Evolutionary conservation across 2,329 filamentous ascomycete species (phyloP), one percentile per base, ranked within the genome.

Genomic region (Ramichloridium luteum): DNA sequence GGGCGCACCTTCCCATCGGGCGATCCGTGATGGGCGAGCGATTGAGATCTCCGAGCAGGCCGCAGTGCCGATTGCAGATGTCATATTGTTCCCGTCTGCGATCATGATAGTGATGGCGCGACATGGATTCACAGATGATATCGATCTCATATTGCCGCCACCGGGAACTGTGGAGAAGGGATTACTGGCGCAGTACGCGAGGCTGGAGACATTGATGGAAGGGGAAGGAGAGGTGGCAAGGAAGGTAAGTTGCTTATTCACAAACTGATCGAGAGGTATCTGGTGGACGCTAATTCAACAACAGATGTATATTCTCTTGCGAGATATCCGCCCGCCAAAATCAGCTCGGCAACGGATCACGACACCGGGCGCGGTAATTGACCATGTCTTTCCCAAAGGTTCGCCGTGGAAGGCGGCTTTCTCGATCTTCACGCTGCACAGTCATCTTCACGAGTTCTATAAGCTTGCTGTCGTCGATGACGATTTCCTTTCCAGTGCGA

Each of bases 191-290:
- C 81, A 92, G 54, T 93, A 93, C 48, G 70, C 82, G 32, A 76
- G 88, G 38, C 60, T 98, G 14, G 93, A 90, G 67, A 70, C 74
- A 26, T 80, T 88, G 47, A 65, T 96, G 32, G 74, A 75, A 41
- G 45, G 40, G 4, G 33, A 44, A 70, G 86, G 59, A 71, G 81
- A 27, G 76, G 86, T 48, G 16, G 48, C 47, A 17, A 16, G 37
- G 8, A 35, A 40, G 30, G 41, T 44, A 22, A 28, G 34, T 32
- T 23, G 4, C 16, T 23, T 17, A 14, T 17, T 13, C 30, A 20
- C 27, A 13, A 12, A 16, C 17, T 33, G 13, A 16, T 35, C 25
- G 13, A 16, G 13, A 16, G 12, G 11, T 16, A 9, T 12, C 13
- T 25, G 6, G n/a, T n/a, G n/a, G n/a, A n/a, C n/a, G n/a, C n/a